Base-by-base conservation (phyloP, 164 flowering plant genomes). In the Stephania cephalantha region DNA sequence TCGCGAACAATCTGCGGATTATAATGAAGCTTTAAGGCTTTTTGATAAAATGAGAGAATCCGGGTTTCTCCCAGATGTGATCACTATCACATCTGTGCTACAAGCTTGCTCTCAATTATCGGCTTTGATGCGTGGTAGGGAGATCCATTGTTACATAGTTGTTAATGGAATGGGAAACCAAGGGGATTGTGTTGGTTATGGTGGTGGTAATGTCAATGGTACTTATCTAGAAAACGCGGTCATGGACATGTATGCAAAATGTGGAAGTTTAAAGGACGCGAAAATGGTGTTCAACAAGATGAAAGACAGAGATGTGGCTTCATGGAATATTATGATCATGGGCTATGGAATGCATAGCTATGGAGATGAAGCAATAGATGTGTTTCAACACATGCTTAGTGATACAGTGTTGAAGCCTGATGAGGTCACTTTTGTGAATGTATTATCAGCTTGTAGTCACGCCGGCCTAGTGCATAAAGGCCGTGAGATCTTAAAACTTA, bases 281-380 rank as follows among this genome's bases (percentile, higher is more conserved):
- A 79, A 44, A 6, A 20, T 77, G 75, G 82, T 89, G 31, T 91
- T 91, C 64, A 82, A 85, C 52, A 76, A 67, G 78, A 87, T 86
- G 86, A 69, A 53, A 22, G 9, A 74, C 22, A 87, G 73, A 78
- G 92, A 87, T 78, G 80, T 83, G 46, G 93, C 88, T 4, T 91
- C 96, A n/a, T 91, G 96, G 93, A 91, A 89, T 77, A 91, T 90
- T 70, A 87, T 91, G 88, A 90, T 90, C 52, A 80, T 78, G 86
- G 91, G 96, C 10, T 87, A 90, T 81, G 96, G 87, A 9, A 75
- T 87, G 85, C 88, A 88, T 71, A 91, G 96, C 42, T 74, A 76
- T 76, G 89, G 86, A 0, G 58, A 82, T 13, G 82, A 88, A 77
- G 91, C 94, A 11, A 68, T 91, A 50, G 74, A 75, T 25, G 64